These are phyloP conservation scores for Septoria petroselini DNA, from an alignment of 2,329 filamentous ascomycete genomes.

Conservation along the genomic window DNA sequence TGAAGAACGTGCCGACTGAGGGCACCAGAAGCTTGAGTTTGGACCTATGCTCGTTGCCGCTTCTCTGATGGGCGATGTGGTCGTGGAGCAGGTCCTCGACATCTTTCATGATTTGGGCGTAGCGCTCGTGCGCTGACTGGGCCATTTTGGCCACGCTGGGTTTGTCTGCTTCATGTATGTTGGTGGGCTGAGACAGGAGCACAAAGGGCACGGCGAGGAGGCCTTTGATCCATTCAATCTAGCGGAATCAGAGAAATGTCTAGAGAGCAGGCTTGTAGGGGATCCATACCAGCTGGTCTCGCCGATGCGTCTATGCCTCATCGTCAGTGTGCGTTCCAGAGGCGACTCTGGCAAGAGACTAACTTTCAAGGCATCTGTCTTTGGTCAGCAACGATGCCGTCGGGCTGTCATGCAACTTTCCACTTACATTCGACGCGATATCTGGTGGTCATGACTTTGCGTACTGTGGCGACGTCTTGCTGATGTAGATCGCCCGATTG, in stretches of 20 bases:
- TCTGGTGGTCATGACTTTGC: conserved; percentile 38
- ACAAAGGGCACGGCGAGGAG: conserved; percentile 94
- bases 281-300: conserved; percentile 77
- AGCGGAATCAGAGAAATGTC: conserved; percentile 17
- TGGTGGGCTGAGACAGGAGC: conserved; percentile 89
- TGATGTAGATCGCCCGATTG: too few species aligned
- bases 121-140: conserved; percentile 76
- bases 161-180: conserved; percentile 69
- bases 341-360: conserved; percentile 23
- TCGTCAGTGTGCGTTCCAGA: conserved; percentile 1
- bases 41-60: conserved; percentile 55
- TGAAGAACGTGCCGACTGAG: conserved; percentile 90
- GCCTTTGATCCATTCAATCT: conserved; percentile 72
- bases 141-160: conserved; percentile 64
- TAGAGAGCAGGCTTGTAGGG: neutral
- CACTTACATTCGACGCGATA: conserved; percentile 41
- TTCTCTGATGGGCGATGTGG: conserved; percentile 74
- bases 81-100: conserved; percentile 89
- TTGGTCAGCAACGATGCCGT: conserved; percentile 7
- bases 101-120: conserved; percentile 92
- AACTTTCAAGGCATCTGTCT: conserved; percentile 64
- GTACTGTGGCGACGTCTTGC: neutral
- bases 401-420: neutral
- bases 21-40: conserved; percentile 92
- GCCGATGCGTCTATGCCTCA: conserved; percentile 77